A percentile compares a stretch with the other conserved stretches of the same genome.
phyloP scores from a whole-genome alignment of 2,329 filamentous ascomycete species.

The Nemania diffusa region DNA sequence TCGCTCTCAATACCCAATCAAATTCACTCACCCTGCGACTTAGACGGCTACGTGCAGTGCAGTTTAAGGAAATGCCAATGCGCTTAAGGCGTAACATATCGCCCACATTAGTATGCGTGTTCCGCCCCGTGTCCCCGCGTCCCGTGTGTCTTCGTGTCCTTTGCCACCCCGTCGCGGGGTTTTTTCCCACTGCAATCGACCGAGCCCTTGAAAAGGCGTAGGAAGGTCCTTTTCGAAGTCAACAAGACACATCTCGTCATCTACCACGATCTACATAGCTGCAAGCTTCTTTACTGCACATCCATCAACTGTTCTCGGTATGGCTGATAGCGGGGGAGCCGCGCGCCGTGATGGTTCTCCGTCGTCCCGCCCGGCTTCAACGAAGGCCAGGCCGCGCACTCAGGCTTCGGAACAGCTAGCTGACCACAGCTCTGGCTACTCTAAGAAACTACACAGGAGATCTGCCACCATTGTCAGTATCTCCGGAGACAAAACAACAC shows the following conservation, averaged over 20 bases:
- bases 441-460: conserved; percentile 28
- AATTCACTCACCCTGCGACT: conserved; percentile 30
- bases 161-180: conserved; percentile 24
- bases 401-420: conserved; percentile 33
- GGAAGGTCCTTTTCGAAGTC: neutral
- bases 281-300: neutral
- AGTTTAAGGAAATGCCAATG: conserved; percentile 27
- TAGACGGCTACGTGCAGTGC: conserved; percentile 36
- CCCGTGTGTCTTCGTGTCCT: conserved; percentile 22
- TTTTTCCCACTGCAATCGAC: conserved; percentile 25
- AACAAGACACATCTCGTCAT: conserved; percentile 6
- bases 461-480: conserved; percentile 22
- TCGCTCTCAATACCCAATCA: conserved; percentile 41
- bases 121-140: conserved; percentile 36
- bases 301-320: conserved; percentile 33
- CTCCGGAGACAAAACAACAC: conserved; percentile 6
- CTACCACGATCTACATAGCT: conserved; percentile 21
- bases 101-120: conserved; percentile 41
- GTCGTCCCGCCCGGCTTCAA: conserved; percentile 31
- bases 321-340: conserved; percentile 41
- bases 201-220: conserved; percentile 28
- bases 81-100: conserved; percentile 23
- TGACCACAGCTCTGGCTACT: conserved; percentile 23
- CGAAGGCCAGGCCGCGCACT: conserved; percentile 37
- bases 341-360: conserved; percentile 32